Conservation (phyloP, 805 yeast species). For the Candida silvicultrix region DNA sequence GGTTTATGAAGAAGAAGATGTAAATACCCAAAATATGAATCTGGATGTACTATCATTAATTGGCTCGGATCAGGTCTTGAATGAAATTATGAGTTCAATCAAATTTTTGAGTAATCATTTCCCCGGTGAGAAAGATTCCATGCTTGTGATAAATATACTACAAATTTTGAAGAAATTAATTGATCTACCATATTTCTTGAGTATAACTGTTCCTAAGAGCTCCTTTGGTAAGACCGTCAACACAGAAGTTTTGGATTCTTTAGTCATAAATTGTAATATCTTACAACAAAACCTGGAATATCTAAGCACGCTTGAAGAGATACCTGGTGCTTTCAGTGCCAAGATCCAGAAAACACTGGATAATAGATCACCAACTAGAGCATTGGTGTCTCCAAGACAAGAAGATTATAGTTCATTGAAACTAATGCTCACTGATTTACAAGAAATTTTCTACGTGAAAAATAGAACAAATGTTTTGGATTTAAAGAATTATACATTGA, state of each 20-base stretch:
- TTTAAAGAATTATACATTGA: constrained; percentile 24
- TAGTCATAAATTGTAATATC: constrained; percentile 4
- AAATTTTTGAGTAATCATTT: constrained; percentile 24
- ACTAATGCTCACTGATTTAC: constrained; percentile 32
- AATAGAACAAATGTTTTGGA: constrained; percentile 25
- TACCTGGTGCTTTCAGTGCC: constrained; percentile 36
- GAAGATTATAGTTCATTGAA: constrained; percentile 22
- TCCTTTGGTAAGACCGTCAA: constrained; percentile 5
- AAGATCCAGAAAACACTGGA: constrained; percentile 42
- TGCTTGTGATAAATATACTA: constrained; percentile 13
- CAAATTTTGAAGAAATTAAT: constrained; percentile 15
- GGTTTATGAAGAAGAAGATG: constrained; percentile 69
- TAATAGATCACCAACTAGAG: constrained; percentile 41
- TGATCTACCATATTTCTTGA: constrained; percentile 13
- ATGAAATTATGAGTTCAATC: constrained; percentile 27
- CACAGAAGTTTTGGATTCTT: constrained; percentile 9
- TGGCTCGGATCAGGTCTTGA: constrained; percentile 14
- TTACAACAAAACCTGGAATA: constrained; percentile 13
- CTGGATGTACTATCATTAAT: constrained; percentile 32
- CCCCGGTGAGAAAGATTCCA: constrained; percentile 13
- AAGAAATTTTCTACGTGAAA: constrained; percentile 26
- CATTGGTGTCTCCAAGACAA: constrained; percentile 24
- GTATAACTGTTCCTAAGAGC: constrained; percentile 8
- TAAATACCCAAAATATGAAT: constrained; percentile 59
- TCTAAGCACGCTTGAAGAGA: constrained; percentile 15